Evolutionary conservation across 768 basidiomycete genomes (phyloP).

Genomic region (Amanita polypyramis): DNA sequence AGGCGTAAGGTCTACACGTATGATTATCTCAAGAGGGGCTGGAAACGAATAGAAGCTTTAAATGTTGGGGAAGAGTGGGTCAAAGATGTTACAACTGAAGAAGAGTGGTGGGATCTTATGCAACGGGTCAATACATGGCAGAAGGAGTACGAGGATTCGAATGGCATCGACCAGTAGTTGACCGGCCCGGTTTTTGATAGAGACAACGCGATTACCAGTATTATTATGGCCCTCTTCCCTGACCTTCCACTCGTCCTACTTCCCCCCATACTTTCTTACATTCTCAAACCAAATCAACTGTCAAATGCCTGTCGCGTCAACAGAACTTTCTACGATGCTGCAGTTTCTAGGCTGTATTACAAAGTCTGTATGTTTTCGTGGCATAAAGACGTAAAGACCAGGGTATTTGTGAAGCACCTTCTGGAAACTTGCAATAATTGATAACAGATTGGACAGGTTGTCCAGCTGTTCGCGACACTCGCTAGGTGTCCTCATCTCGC

Average conservation of each 20-base stretch:
- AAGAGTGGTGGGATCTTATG: conserved; percentile 41
- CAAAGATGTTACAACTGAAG: conserved; percentile 37
- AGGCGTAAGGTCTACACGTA: conserved; percentile 25
- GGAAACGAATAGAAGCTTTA: conserved; percentile 33
- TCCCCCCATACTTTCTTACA: conserved; percentile 18
- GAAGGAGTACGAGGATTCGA: conserved; percentile 37
- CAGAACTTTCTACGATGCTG: conserved; percentile 40
- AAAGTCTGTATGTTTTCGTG: conserved; percentile 56
- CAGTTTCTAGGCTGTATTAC: conserved; percentile 43
- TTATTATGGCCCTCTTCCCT: conserved; percentile 33
- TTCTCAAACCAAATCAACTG: neutral
- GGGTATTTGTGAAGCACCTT: conserved; percentile 25
- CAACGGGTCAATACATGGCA: conserved; percentile 37
- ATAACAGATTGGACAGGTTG: conserved; percentile 31
- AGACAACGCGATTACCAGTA: too few relatives aligned
- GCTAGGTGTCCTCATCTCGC: conserved; percentile 46
- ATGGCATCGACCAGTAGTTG: conserved; percentile 8
- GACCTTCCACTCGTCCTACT: conserved; percentile 63
- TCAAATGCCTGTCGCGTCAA: conserved; percentile 40
- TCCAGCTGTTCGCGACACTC: conserved; percentile 53
- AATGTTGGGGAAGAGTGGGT: conserved; percentile 33
- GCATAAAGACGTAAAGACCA: conserved; percentile 55
- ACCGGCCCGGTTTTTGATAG: neutral
- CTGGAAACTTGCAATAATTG: too few relatives aligned
- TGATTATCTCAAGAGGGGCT: conserved; percentile 27